These are phyloP conservation scores for Heteromeles arbutifolia DNA, from an alignment of 306 rosid genomes.

Conservation along the genomic window DNA sequence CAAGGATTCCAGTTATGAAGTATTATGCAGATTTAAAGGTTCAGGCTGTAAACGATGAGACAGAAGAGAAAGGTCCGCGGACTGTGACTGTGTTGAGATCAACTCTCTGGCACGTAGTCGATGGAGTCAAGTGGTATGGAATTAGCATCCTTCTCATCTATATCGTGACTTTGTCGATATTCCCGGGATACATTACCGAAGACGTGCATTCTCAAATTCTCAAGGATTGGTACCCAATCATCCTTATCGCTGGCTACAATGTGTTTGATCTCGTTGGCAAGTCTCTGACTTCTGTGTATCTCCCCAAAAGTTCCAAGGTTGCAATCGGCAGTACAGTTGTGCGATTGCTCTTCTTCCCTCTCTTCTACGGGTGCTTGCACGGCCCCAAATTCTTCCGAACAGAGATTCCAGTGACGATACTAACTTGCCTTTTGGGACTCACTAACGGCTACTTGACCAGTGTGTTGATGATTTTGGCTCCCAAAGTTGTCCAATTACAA, in stretches of 20 bases:
- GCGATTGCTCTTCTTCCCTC: conserved; percentile 75
- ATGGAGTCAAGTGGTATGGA: conserved; percentile 75
- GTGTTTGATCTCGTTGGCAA: conserved; percentile 89
- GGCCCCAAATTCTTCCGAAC: conserved; percentile 74
- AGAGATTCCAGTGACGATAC: conserved; percentile 64
- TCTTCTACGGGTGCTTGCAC: conserved; percentile 72
- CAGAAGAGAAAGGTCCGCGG: conserved; percentile 43
- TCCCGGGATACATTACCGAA: conserved; percentile 88
- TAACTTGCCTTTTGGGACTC: conserved; percentile 77
- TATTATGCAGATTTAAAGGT: conserved; percentile 59
- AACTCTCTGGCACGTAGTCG: conserved; percentile 50
- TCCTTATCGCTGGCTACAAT: conserved; percentile 63
- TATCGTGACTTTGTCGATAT: conserved; percentile 73
- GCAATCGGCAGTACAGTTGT: conserved; percentile 50
- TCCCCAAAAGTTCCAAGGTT: conserved; percentile 52
- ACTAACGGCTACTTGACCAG: conserved; percentile 86
- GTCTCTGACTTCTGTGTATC: conserved; percentile 56
- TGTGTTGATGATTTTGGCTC: conserved; percentile 75
- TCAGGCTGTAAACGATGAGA: conserved; percentile 44
- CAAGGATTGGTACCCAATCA: conserved; percentile 76
- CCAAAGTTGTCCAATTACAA: conserved; percentile 63
- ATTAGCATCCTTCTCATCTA: conserved; percentile 57
- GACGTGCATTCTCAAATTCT: conserved; percentile 78
- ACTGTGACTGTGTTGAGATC: conserved; percentile 52
- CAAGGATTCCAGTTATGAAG: conserved; percentile 74